Base-by-base conservation (phyloP, 345 rosid species). In the Eucalyptus shirleyi region DNA sequence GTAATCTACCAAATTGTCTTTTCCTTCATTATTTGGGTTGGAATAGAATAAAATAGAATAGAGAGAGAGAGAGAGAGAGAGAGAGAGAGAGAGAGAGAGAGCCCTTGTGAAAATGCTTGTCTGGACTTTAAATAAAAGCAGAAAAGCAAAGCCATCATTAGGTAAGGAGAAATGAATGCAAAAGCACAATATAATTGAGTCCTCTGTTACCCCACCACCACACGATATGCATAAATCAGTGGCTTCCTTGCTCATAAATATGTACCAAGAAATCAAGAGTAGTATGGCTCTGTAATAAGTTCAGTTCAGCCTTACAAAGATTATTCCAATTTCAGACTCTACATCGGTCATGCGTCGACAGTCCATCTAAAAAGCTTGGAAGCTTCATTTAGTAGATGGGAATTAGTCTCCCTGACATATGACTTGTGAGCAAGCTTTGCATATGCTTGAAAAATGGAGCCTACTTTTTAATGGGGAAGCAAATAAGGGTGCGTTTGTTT, bases 131-230 rank as follows among this genome's bases (percentile, higher is more conserved):
- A 88, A 88, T 87, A 89, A 92, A 92, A 91, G 91, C n/a, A 47
- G 83, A 91, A 88, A 86, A 87, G 88, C 32, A 50, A 67, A 89
- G 77, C 26, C 95, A 95, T 95, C 91, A 95, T 97, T 94, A 92
- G 95, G 90, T 86, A 88, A 87, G 91, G 90, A 92, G 37, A 88
- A 89, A 95, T 92, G 95, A 92, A 91, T 62, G 93, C 94, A 94
- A 94, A 93, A 95, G 92, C 95, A 95, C 94, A 93, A 91, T 90
- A 93, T 85, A 94, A 94, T 93, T 87, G 93, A 94, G 88, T 59
- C 92, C 94, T 92, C 90, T 93, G 90, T 32, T 87, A 69, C 94
- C 97, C 97, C 97, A 95, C 97, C 89, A 49, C 88, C 89, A 88
- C 89, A 89, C 17, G 85, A 21, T 77, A 40, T 77, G 85, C 42